Evolutionary conservation across 768 basidiomycete genomes (phyloP), one percentile per base, ranked within the genome.

Genomic region (Pisolithus marmoratus): DNA sequence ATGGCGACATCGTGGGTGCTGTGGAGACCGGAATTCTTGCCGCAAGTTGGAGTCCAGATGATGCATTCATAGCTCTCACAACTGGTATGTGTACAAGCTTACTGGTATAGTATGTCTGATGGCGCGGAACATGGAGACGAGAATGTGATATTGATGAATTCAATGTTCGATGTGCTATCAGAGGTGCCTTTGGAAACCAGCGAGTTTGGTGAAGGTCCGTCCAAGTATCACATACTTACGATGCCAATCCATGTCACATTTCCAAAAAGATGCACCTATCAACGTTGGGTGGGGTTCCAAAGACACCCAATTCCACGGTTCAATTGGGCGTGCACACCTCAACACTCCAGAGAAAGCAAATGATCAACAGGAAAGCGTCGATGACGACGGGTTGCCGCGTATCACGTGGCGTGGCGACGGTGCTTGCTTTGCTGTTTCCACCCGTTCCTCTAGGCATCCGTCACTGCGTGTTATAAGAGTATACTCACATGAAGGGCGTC

Each of bases 201-300:
- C 37, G 88, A 90, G 40, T 94, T 94, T 59, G 96, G 95, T 37
- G 86, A 94, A 78, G 91, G 90, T 44, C 0, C 3, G 43, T 34
- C 31, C 31, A 34, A 34, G 11, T 34, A 12, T 34, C 8, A 27
- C 8, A 5, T 34, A 12, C 14, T 34, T 34, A 34, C 14, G 2
- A 12, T 34, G 4, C 11, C 31, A 12, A 12, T 34, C 31, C 31
- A 34, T 34, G 12, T 34, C 12, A 12, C 31, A 14, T 14, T 34
- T 14, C 14, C 31, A 56, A 52, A 5, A 59, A 92, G 93, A 93
- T 64, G 81, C 85, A 23, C 90, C 90, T 2, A 92, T 97, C 61
- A 91, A 94, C 60, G 92, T 97, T 53, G 96, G 96, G 15, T 99
- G 96, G 96, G 96, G 96, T 38, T 89, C 90, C 2, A 95, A 94